Evolutionary conservation across 2,329 filamentous ascomycete species (phyloP).

Genomic region (Pyricularia pennisetigena): DNA sequence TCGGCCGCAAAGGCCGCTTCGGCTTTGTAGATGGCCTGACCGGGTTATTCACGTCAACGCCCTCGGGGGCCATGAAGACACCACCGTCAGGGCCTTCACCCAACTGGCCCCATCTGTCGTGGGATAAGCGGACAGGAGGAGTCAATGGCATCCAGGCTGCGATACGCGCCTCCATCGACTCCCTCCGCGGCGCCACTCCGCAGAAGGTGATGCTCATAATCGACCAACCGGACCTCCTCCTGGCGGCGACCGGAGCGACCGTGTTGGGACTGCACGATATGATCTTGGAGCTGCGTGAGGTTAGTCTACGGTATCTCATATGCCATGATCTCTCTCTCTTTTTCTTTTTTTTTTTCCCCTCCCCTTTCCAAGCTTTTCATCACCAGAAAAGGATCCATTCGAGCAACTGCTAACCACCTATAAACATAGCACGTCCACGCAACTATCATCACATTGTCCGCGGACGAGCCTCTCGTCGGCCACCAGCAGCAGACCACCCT

Average conservation of each 20-base stretch:
- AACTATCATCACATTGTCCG: constrained; percentile 57
- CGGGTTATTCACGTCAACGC: constrained; percentile 40
- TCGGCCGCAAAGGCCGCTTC: constrained; percentile 50
- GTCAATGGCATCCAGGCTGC: background rate
- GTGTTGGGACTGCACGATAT: constrained; percentile 39
- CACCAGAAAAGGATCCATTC: background rate
- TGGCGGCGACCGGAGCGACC: constrained; percentile 44
- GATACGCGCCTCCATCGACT: constrained; percentile 28
- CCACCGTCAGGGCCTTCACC: background rate
- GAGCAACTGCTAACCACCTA: background rate
- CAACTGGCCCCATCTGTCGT: background rate
- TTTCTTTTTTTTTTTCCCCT: background rate
- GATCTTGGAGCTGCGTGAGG: constrained; percentile 52
- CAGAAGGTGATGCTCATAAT: constrained; percentile 48
- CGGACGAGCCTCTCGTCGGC: constrained; percentile 62
- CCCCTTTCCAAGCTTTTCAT: no score
- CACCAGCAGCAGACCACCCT: constrained; percentile 51
- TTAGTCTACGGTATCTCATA: constrained; percentile 26
- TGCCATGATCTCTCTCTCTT: background rate
- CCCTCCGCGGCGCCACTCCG: constrained; percentile 15
- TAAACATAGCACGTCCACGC: constrained; percentile 47
- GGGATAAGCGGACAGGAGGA: background rate
- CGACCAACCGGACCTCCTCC: constrained; percentile 55
- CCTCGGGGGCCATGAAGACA: constrained; percentile 2
- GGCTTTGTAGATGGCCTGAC: constrained; percentile 67